Percentiles rank a stretch among this genome's conserved stretches.
phyloP scores from a whole-genome alignment of 108 stramenopile genomes.

The Nitzschia inconspicua region DNA sequence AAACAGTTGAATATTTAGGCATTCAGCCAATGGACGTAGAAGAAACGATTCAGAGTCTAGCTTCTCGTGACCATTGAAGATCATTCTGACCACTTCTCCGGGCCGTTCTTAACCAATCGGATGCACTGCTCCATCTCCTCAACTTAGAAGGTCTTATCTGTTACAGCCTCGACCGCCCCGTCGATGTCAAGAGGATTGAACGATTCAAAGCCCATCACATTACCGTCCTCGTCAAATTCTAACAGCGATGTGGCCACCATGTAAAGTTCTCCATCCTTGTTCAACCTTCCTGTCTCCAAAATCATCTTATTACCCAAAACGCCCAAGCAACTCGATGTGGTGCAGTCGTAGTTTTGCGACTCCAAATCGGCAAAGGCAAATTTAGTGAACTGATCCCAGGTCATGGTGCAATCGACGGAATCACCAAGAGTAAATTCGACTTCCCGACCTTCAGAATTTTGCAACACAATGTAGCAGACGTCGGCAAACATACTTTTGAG shows the following conservation, averaged over 20 bases:
- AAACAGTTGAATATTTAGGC: too few species aligned
- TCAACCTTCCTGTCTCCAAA: background rate
- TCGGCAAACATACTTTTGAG: constrained; percentile 1
- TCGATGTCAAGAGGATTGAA: background rate
- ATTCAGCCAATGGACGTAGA: too few species aligned
- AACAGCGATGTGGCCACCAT: background rate
- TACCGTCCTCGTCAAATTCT: constrained; percentile 1
- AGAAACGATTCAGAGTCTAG: too few species aligned
- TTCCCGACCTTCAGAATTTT: background rate
- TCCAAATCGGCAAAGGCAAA: background rate
- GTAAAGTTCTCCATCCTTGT: background rate
- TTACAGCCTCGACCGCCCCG: background rate
- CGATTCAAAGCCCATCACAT: background rate
- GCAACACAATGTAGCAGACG: background rate
- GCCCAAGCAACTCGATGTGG: background rate
- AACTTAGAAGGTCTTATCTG: too few species aligned
- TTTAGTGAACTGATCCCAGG: background rate
- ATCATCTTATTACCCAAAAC: background rate
- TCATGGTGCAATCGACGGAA: background rate
- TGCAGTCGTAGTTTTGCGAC: background rate
- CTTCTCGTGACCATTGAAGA: too few species aligned
- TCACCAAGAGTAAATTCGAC: background rate
- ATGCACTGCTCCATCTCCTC: too few species aligned
- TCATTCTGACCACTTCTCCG: too few species aligned
- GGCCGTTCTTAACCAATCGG: too few species aligned